Evolutionary conservation across 2,329 filamentous ascomycete genomes (phyloP), one percentile per base, ranked within the genome.

Genomic region (Thermothelomyces thermophilus): DNA sequence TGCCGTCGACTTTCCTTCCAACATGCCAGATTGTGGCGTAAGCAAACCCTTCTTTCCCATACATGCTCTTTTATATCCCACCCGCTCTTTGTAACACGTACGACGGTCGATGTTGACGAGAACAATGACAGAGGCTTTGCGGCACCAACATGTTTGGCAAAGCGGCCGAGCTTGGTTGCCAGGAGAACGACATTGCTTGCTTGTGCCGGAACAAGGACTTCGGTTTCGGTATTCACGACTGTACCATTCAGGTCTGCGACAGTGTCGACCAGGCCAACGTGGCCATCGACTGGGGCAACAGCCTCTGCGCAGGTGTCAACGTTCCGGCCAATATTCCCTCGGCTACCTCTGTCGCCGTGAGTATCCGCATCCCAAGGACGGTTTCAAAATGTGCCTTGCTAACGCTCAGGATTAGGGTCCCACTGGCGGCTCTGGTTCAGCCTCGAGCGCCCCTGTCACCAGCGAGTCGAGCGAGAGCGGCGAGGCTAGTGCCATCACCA

Each of bases 21-120:
- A 66, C 48, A 72, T 80, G 44, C 70, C 75, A 30, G 50, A 62
- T 16, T 82, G 78, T 59, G 76, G 71, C 64, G 78, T 81, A 74
- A 71, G 77, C 51, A 48, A 31, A 19, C 54, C 41, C 17, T 3
- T 2, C 20, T 2, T 28, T 4, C n/a, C 17, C 22, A 4, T 9
- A 13, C 8, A 8, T 33, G 9, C 16, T 14, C 33, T 16, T n/a
- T n/a, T n/a, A n/a, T n/a, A n/a, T n/a, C n/a, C n/a, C n/a, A n/a
- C 24, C 16, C 28, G 22, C 40, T 35, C 33, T 16, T 16, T 11
- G 13, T 35, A 9, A 9, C 46, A 31, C 20, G 2, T 33, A 30
- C 19, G 4, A 50, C 41, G 11, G 4, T 8, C 3, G 22, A 10
- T 50, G 11, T 35, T 50, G 2, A 53, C 37, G 34, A 8, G 17